These are phyloP conservation scores for Cercospora zeae-maydis DNA, from an alignment of 2,329 filamentous ascomycete species.

Conservation along the genomic window DNA sequence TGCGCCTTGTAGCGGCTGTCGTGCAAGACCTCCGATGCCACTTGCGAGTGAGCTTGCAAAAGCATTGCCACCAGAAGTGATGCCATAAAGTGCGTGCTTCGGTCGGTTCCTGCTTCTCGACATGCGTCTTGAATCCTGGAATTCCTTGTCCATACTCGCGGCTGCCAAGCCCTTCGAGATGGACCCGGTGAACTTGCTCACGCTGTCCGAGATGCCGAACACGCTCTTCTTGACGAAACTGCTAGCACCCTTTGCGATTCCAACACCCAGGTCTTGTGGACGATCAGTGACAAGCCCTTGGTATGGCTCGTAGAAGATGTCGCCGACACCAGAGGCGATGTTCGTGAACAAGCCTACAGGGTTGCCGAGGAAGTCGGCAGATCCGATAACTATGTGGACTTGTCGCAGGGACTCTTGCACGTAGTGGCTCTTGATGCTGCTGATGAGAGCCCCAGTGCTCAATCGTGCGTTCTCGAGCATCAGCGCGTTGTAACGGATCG, in stretches of 20 bases:
- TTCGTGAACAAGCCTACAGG: conserved; percentile 98
- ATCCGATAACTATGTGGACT: conserved; percentile 94
- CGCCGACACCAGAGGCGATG: conserved; percentile 91
- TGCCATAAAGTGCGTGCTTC: conserved; percentile 94
- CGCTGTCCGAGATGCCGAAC: conserved; percentile 93
- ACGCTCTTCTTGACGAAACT: conserved; percentile 99
- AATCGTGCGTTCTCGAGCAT: conserved; percentile 94
- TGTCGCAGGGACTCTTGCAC: conserved; percentile 94
- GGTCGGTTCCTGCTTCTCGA: conserved; percentile 87
- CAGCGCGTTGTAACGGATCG: conserved; percentile 85
- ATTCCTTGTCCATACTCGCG: conserved; percentile 95
- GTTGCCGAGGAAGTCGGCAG: conserved; percentile 95
- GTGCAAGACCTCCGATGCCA: conserved; percentile 86
- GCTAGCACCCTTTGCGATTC: conserved; percentile 92
- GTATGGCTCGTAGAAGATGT: conserved; percentile 99
- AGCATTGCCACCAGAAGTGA: conserved; percentile 91
- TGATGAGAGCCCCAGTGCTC: conserved; percentile 75
- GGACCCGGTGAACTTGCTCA: conserved; percentile 95
- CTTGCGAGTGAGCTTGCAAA: conserved; percentile 90
- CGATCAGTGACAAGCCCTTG: conserved; percentile 94
- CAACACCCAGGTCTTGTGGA: conserved; percentile 89
- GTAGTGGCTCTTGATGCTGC: conserved; percentile 90
- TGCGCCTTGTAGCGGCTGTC: conserved; percentile 90
- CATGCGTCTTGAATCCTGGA: conserved; percentile 93
- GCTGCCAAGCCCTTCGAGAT: conserved; percentile 95